Conservation (phyloP, 352 stramenopile genomes). For the Globisporangium paddicum region DNA sequence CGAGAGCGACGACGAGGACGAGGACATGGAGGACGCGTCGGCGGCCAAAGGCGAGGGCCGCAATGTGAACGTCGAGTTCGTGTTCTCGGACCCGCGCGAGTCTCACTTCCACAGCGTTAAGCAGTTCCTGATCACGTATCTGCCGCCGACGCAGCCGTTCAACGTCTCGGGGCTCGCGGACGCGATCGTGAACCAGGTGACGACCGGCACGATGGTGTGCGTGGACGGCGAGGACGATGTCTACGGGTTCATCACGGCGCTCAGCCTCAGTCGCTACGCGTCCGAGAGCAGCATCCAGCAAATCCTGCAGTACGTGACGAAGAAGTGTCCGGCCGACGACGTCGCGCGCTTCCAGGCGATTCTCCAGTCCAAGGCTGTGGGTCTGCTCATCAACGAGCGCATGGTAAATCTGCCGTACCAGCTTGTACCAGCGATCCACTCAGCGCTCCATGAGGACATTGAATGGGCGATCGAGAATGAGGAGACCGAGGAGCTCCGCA, state of each 20-base stretch:
- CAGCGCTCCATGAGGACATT: conserved; percentile 79
- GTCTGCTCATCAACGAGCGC: conserved; percentile 74
- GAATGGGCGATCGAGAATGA: conserved; percentile 82
- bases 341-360: conserved; percentile 54
- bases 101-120: conserved; percentile 85
- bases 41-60: conserved; percentile 12
- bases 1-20: conserved; percentile 46
- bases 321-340: conserved; percentile 56
- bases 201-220: conserved; percentile 76
- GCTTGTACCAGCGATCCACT: conserved; percentile 73
- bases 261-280: conserved; percentile 56
- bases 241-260: conserved; percentile 83
- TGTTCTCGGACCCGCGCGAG: conserved; percentile 79
- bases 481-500: conserved; percentile 48
- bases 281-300: conserved; percentile 61
- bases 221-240: conserved; percentile 74
- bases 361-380: conserved; percentile 51
- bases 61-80: conserved; percentile 75
- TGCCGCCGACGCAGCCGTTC: conserved; percentile 73
- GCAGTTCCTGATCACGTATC: conserved; percentile 72
- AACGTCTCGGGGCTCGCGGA: conserved; percentile 79
- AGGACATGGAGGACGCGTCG: conserved; percentile 34
- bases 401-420: conserved; percentile 88
- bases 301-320: conserved; percentile 70
- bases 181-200: conserved; percentile 69